Evolutionary conservation across 495 filamentous ascomycete genomes (phyloP), one percentile per base, ranked within the genome.

Genomic region (Daldinia vernicosa): DNA sequence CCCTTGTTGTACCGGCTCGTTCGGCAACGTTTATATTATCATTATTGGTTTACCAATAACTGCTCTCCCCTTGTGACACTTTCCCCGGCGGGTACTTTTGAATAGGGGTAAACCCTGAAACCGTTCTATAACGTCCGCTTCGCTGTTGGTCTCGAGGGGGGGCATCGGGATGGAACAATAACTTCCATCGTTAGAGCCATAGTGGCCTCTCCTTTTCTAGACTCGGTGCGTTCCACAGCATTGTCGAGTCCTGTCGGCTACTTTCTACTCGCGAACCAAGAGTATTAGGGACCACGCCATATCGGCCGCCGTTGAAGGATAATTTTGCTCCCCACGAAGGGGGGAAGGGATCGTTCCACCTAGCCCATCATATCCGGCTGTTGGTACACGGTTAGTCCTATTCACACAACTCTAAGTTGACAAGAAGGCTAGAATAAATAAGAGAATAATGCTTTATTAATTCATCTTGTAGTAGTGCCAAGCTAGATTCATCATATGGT

Each of bases 11-110:
- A 64, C 60, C 50, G n/a, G 64, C 27, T 47, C 30, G 32, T 43
- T 33, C 60, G 60, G 64, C 64, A 61, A 62, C 70, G 61, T 65
- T 68, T 65, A 64, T 64, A 65, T 65, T 67, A 26, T 50, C 52
- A 51, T 61, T 24, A 37, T 70, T 60, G 28, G n/a, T 27, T 47
- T 43, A 30, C 51, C 51, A 54, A 54, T 55, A 55, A 15, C 52
- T 33, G 4, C 28, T 55, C 52, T 22, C 11, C 19, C 43, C 43
- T 47, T 24, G 43, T 47, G 4, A 47, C 43, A 47, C 43, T 47
- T 47, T 47, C 43, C 43, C 19, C 3, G 26, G 32, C 43, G 54
- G 24, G 28, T 26, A 1, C 55, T 52, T 45, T 43, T 26, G 43
- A 50, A 58, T 59, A 66, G 33, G 63, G 63, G 63, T 59, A 24